Base-by-base conservation (phyloP, 108 stramenopile species). In the Cyclotella sp. region DNA sequence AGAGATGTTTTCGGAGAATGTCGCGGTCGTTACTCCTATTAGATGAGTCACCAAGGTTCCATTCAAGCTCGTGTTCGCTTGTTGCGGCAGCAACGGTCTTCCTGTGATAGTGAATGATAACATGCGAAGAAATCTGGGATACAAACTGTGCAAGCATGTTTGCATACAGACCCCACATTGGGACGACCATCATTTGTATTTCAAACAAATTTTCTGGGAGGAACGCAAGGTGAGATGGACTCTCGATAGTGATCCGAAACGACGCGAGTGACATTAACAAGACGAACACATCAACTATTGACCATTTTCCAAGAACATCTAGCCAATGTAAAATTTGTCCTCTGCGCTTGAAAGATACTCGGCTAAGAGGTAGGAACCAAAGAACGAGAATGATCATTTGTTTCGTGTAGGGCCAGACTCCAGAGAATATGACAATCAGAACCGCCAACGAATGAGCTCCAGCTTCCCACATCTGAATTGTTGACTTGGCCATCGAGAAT, bases 321-420 rank as follows among this genome's bases (percentile, higher is more conserved):
- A 94, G 69, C 93, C 93, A 95, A 47, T 76, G 60, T 0, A 92
- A 66, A 26, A 90, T 81, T 15, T 85, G 77, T 16, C 89, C 91
- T 22, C 90, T 72, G 16, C 80, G 73, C n/a, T 85, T 52, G 14
- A 75, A 84, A 9, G 90, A 83, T 12, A 85, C 30, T 24, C 66
- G 43, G n/a, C 57, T 69, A 8, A 91, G 77, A 24, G 91, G 88
- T 16, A 80, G 45, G 55, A 95, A 91, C 93, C 93, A 95, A 28
- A 91, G 45, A 22, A 79, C 68, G 3, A 95, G 63, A 59, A 86
- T 87, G 15, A 87, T 63, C 16, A 91, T 41, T 57, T 84, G 89
- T 51, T 95, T 95, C 15, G 89, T 85, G 79, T 95, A 95, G 24
- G 93, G 93, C 93, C 93, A 95, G 19, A 91, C 82, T 12, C 93